Conservation (phyloP, 176 grass and related monocot species). For the Typha latifolia region DNA sequence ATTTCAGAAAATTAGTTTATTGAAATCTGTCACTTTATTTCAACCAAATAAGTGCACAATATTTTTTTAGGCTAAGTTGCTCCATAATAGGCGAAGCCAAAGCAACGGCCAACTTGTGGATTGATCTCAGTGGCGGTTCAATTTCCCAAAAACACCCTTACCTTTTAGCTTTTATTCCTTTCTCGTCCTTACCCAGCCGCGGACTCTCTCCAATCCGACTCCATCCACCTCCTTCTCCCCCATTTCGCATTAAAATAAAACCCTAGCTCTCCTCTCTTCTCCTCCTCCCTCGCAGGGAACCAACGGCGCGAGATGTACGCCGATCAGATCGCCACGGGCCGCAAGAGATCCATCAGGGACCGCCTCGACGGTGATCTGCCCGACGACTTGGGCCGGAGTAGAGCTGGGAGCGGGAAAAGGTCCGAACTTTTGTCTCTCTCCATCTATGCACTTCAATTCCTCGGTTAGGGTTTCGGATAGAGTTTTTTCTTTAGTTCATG, state of each 20-base stretch:
- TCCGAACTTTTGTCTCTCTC: not conserved
- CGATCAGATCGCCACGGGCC: constrained; percentile 33
- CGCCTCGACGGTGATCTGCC: constrained; percentile 24
- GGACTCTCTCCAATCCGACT: not conserved
- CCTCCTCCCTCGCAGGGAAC: not conserved
- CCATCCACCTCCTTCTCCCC: not conserved
- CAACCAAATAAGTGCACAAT: no score
- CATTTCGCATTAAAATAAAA: not conserved
- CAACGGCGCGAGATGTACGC: constrained; percentile 29
- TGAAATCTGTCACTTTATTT: no score
- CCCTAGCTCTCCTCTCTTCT: not conserved
- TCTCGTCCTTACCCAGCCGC: not conserved
- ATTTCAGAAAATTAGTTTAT: no score
- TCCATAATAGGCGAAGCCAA: no score
- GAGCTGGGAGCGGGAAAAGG: constrained; percentile 24
- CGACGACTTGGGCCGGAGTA: constrained; percentile 12
- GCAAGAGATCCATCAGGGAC: constrained; percentile 37
- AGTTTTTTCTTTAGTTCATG: not conserved
- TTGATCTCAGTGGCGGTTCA: not conserved
- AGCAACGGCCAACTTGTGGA: no score
- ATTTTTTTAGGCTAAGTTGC: no score
- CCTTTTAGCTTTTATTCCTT: not conserved
- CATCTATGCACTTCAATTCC: not conserved
- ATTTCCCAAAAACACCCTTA: not conserved
- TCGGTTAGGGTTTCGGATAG: not conserved